These are phyloP conservation scores for Thermomucor indicae-seudaticae DNA, from an alignment of 371 early-diverging fungal genomes.

Conservation along the genomic window DNA sequence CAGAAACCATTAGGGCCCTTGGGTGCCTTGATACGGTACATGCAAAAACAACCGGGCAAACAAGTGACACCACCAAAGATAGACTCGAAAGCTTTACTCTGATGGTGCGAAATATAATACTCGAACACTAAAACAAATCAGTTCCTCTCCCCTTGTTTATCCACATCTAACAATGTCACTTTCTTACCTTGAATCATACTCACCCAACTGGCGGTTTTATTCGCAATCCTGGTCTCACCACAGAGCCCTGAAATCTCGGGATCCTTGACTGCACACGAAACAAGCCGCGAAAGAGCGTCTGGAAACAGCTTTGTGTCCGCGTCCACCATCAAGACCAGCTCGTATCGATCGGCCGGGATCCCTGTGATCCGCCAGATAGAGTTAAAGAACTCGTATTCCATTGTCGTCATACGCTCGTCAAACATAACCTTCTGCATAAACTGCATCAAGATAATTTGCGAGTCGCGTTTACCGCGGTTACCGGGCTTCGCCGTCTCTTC, in stretches of 20 bases:
- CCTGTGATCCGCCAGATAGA: constrained; percentile 80
- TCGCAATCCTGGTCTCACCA: constrained; percentile 89
- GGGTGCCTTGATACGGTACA: constrained; percentile 88
- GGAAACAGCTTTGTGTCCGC: constrained; percentile 91
- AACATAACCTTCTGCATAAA: constrained; percentile 94
- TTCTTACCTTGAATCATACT: constrained; percentile 18
- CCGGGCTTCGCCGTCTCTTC: constrained; percentile 78
- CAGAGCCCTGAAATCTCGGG: constrained; percentile 76
- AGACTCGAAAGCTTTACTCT: constrained; percentile 90
- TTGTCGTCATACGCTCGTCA: constrained; percentile 91
- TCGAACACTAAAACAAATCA: constrained; percentile 19
- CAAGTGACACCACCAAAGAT: constrained; percentile 98
- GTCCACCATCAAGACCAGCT: constrained; percentile 94
- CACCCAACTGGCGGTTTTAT: constrained; percentile 60
- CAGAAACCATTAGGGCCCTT: constrained; percentile 62
- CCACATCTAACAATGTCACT: not conserved
- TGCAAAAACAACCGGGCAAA: constrained; percentile 94
- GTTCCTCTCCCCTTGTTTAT: not conserved
- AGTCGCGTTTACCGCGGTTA: constrained; percentile 98
- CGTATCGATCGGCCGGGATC: constrained; percentile 80
- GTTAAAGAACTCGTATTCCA: constrained; percentile 94
- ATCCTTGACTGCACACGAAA: constrained; percentile 75
- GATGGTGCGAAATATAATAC: constrained; percentile 83
- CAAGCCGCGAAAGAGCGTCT: constrained; percentile 71
- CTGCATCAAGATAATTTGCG: constrained; percentile 96